Evolutionary conservation across 495 filamentous ascomycete genomes (phyloP), one percentile per base, ranked within the genome.

Genomic region (Xylaria palmicola): DNA sequence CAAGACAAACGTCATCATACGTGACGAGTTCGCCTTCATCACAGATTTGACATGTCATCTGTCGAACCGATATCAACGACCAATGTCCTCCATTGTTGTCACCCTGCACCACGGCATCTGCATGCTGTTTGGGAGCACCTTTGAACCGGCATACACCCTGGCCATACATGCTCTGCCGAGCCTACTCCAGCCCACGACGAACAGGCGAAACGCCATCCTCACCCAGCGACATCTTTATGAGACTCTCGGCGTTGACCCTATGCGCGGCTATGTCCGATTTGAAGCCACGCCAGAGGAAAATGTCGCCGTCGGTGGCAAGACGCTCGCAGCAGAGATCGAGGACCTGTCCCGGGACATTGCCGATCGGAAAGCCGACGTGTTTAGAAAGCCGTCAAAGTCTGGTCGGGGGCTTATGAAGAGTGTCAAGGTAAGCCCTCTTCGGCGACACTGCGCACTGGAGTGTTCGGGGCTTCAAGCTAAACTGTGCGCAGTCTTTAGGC

Each of bases 81-180:
- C 90, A 1, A 85, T 90, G 27, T 82, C 85, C 1, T 86, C 81
- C 12, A 87, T 96, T 43, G 79, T 89, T 66, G 82, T 96, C 29
- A 86, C 81, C 1, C 68, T 97, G 13, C 80, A 87, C 26, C 88
- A 93, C 59, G 85, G 88, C n/a, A 79, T 81, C n/a, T 89, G 85
- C 65, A 80, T 97, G 67, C 71, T 89, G 39, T 88, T 92, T 61
- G 90, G 85, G 4, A 88, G 84, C 39, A 83, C 83, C 24, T 86
- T 89, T 52, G 85, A 90, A n/a, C 88, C 89, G 2, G 88, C 90
- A 15, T 98, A 96, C 65, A 79, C 87, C 44, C 74, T 97, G 64
- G 90, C 89, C 54, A 84, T 98, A 37, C 88, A 81, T 55, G 85
- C 91, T 3, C 80, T 94, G 15, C 81, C 88, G 0, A 80, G 75